phyloP scores from a whole-genome alignment of 2,329 filamentous ascomycete genomes.

The Aureobasidium subglaciale region DNA sequence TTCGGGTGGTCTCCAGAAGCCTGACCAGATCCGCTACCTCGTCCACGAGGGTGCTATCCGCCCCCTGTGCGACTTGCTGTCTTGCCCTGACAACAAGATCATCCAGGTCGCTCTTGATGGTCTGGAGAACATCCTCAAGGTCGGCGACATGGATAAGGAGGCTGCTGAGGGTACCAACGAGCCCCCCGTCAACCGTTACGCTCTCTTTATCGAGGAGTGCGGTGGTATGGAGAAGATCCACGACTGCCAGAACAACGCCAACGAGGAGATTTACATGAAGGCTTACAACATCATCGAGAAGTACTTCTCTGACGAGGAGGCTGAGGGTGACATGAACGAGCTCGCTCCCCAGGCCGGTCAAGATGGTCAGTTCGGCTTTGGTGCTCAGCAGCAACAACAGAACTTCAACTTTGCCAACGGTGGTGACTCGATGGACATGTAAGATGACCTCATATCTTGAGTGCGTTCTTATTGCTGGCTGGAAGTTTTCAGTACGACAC shows the following conservation, averaged over 20 bases:
- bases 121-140: conserved; percentile 98
- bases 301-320: conserved; percentile 98
- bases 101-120: conserved; percentile 98
- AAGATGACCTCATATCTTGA: conserved; percentile 14
- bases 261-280: conserved; percentile 99
- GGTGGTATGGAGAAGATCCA: conserved; percentile 99
- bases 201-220: conserved; percentile 96
- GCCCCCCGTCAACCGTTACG: conserved; percentile 83
- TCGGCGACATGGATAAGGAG: conserved; percentile 97
- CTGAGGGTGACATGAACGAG: conserved; percentile 74
- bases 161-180: conserved; percentile 66
- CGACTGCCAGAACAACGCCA: conserved; percentile 99
- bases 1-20: conserved; percentile 94
- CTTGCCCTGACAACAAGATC: conserved; percentile 99
- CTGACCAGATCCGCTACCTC: conserved; percentile 94
- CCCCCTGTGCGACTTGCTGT: conserved; percentile 88
- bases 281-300: conserved; percentile 99
- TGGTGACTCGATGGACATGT: conserved; percentile 64
- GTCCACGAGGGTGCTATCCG: conserved; percentile 94
- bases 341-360: conserved; percentile 65
- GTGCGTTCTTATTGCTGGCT: background rate
- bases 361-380: conserved; percentile 73
- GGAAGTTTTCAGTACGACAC: background rate
- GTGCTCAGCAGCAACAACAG: conserved; percentile 62
- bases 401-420: conserved; percentile 91